Evolutionary conservation across 2,329 filamentous ascomycete species (phyloP).

Genomic region (Cadophora malorum): DNA sequence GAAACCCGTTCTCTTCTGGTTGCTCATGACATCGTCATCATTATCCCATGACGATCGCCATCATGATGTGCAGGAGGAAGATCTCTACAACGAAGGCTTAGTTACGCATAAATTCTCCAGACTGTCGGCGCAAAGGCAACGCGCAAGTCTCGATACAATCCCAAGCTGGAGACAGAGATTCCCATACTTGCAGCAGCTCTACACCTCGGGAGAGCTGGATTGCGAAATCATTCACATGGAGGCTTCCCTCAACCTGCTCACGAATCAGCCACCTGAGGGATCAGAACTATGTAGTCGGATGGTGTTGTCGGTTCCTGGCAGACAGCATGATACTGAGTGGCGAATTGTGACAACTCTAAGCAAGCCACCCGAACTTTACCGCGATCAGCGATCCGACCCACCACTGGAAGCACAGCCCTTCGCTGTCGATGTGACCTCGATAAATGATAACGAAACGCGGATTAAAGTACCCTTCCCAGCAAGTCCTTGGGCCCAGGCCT

Average conservation of each 20-base stretch:
- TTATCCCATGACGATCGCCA: constrained; percentile 33
- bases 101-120: constrained; percentile 40
- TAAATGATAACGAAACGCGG: constrained; percentile 33
- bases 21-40: constrained; percentile 38
- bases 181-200: constrained; percentile 61
- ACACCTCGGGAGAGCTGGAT: constrained; percentile 57
- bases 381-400: constrained; percentile 46
- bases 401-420: constrained; percentile 36
- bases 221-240: constrained; percentile 69
- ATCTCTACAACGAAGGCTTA: constrained; percentile 32
- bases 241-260: constrained; percentile 63
- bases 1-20: constrained; percentile 40
- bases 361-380: constrained; percentile 56
- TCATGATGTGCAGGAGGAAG: constrained; percentile 33
- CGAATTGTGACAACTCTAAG: constrained; percentile 64
- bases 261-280: constrained; percentile 62
- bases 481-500: constrained; percentile 42
- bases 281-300: constrained; percentile 66
- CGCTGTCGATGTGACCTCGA: constrained; percentile 31
- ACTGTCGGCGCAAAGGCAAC: constrained; percentile 31
- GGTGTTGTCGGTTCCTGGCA: constrained; percentile 63
- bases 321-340: constrained; percentile 62
- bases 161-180: constrained; percentile 65
- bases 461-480: constrained; percentile 43
- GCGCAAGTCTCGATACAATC: constrained; percentile 56